Evolutionary conservation across 352 stramenopile species (phyloP), one percentile per base, ranked within the genome.

Genomic region (Phytophthora gonapodyides): DNA sequence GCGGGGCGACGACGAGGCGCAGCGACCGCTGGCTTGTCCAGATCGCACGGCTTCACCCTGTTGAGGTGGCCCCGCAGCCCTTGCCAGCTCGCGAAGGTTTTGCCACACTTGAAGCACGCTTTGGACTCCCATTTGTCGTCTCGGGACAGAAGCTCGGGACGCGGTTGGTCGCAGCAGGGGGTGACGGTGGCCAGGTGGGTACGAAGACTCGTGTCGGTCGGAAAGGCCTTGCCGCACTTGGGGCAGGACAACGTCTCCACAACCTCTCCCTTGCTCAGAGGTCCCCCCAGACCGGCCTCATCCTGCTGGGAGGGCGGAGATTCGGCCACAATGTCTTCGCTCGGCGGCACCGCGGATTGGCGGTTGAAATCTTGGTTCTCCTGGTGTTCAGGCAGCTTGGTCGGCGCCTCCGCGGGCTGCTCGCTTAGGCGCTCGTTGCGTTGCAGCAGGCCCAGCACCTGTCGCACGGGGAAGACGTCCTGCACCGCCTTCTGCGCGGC

Each of bases 71-170:
- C 56, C 9, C 67, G 44, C 16, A 71, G 42, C 17, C 61, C 61
- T 17, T 75, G 61, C 50, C 62, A 68, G 51, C 61, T 71, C 13
- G 61, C 56, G 27, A 75, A 75, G 13, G 45, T 71, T 31, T 71
- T 75, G 21, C 51, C 61, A n/a, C 67, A 75, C 43, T 75, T 71
- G 10, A 59, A 66, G 21, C 67, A 71, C 16, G 52, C 53, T 37
- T 68, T 75, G 11, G 56, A 57, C 35, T 64, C 67, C 6, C 55
- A 12, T 38, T 56, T 55, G 9, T 17, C 49, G 6, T 67, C 57
- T 35, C 7, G 51, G 12, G 58, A 47, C 34, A 56, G 11, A 13
- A 47, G 13, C 5, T 38, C 21, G 17, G 46, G 46, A 19, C 24
- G 11, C 9, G 15, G 19, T 40, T 40, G 46, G 31, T 53, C 41